Base-by-base conservation (phyloP, 1,284 basidiomycete genomes). In the Agaricales sp. region DNA sequence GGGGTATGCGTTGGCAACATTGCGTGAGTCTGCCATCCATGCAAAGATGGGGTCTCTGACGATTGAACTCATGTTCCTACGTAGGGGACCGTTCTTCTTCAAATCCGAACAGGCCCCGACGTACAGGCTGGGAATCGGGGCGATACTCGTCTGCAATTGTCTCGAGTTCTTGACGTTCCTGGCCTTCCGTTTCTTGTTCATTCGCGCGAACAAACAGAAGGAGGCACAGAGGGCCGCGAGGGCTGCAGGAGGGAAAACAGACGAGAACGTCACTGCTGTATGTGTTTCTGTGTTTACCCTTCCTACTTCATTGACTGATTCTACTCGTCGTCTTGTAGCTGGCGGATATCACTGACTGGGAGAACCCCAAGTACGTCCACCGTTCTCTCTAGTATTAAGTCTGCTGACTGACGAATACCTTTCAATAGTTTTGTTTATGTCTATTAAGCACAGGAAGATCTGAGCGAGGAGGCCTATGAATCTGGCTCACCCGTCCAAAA, bases 1-100 rank as follows among this genome's bases (percentile, higher is more conserved):
- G 57, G 57, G 11, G 55, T 30, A 13, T 57, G 56, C 38, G 50
- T 57, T 2, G 56, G 56, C 1, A 57, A 57, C 38, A 57, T 57
- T 26, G 43, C 53, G 53, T 54, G 16, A 21, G 53, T 46, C 2
- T 35, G 44, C 11, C 39, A 24, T n/a, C 23, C 26, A 22, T 23
- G 14, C 12, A 19, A 35, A 11, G 1, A 18, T 35, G 6, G 20
- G 18, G 16, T 22, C 39, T 12, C n/a, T 30, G 35, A 20, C 24
- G 16, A 47, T 35, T 16, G 12, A 30, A 4, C 3, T 26, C 20
- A 18, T 4, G n/a, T 14, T 14, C 21, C 16, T 13, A 21, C 30
- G 30, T 35, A 35, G 30, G 50, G 54, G 54, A 8, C 56, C 56
- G 2, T 57, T 57, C 52, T 57, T 57, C 51, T 57, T 55, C 44